A percentile compares a stretch with the other conserved stretches of the same genome.
These are phyloP conservation scores for Arthrinium puccinioides DNA, from an alignment of 2,329 filamentous ascomycete species.

Conservation along the genomic window DNA sequence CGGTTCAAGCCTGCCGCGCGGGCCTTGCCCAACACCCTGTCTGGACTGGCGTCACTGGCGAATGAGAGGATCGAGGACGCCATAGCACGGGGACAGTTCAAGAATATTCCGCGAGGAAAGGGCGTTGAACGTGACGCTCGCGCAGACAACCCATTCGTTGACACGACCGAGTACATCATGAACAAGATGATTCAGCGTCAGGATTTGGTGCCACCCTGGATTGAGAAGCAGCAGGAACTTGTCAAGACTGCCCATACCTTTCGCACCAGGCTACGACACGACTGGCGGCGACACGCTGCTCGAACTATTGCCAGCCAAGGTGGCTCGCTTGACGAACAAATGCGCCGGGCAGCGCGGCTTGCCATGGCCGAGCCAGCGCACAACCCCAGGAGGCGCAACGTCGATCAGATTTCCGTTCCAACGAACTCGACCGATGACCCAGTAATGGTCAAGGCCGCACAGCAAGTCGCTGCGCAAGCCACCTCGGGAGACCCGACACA, in stretches of 20 bases:
- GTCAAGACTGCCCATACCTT: slow-evolving; percentile 63
- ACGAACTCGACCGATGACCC: slow-evolving; percentile 40
- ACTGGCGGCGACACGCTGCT: slow-evolving; percentile 81
- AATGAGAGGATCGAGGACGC: slow-evolving; percentile 90
- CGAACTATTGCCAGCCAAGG: slow-evolving; percentile 71
- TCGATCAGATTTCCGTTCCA: slow-evolving; percentile 39
- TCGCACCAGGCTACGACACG: slow-evolving; percentile 63
- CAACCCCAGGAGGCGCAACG: slow-evolving; percentile 47
- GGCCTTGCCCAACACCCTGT: slow-evolving; percentile 66
- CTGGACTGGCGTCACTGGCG: slow-evolving; percentile 73
- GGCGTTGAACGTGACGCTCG: slow-evolving; percentile 75
- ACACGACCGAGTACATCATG: slow-evolving; percentile 96
- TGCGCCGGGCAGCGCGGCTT: slow-evolving; percentile 63
- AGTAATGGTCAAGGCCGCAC: slow-evolving; percentile 38
- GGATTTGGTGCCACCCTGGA: slow-evolving; percentile 94
- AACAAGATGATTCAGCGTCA: slow-evolving; percentile 98
- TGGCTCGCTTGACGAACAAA: slow-evolving; percentile 66
- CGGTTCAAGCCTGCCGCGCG: slow-evolving; percentile 69
- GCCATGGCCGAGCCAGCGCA: slow-evolving; percentile 64
- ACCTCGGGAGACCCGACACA: background rate
- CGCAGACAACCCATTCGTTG: slow-evolving; percentile 80
- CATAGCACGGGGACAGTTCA: slow-evolving; percentile 84
- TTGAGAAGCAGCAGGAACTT: slow-evolving; percentile 95
- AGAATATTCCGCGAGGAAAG: slow-evolving; percentile 72
- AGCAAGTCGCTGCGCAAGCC: slow-evolving; percentile 15